Evolutionary conservation across 2,329 filamentous ascomycete genomes (phyloP).

Genomic region (Aureobasidium leucospermi): DNA sequence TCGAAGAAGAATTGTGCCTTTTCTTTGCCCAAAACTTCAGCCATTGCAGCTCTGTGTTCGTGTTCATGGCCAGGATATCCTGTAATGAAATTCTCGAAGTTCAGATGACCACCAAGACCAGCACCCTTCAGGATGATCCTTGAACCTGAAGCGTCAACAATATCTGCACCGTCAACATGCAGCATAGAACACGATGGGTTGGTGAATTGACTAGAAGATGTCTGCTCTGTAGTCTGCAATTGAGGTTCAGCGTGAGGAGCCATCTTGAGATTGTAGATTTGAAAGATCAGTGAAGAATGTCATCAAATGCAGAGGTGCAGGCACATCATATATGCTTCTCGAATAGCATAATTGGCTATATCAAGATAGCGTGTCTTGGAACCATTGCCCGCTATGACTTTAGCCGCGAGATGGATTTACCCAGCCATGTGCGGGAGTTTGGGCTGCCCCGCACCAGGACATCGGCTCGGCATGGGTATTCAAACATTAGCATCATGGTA

Average conservation of each 20-base stretch:
- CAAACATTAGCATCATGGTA: too few species aligned
- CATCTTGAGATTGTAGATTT: not conserved
- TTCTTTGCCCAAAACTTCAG: conserved; percentile 44
- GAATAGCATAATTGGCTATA: conserved; percentile 9
- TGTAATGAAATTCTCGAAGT: conserved; percentile 54
- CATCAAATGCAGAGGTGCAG: not conserved
- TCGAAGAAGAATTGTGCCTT: conserved; percentile 52
- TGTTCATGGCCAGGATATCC: conserved; percentile 51
- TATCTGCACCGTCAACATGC: conserved; percentile 34
- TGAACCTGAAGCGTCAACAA: conserved; percentile 40
- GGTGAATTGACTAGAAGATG: not conserved
- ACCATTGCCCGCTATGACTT: not conserved
- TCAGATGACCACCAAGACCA: conserved; percentile 25
- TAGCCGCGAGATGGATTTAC: conserved; percentile 5
- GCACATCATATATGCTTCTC: not conserved
- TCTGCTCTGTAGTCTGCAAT: not conserved
- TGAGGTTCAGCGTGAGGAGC: not conserved
- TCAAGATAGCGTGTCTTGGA: not conserved
- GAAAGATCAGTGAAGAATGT: not conserved
- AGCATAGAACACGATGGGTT: conserved; percentile 24
- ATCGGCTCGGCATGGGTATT: not conserved
- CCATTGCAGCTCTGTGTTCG: conserved; percentile 46
- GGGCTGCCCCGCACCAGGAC: not conserved
- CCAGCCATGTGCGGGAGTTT: conserved; percentile 3
- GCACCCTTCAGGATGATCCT: conserved; percentile 41